phyloP scores from a whole-genome alignment of 257 asterid species.

The Nicotiana knightiana region DNA sequence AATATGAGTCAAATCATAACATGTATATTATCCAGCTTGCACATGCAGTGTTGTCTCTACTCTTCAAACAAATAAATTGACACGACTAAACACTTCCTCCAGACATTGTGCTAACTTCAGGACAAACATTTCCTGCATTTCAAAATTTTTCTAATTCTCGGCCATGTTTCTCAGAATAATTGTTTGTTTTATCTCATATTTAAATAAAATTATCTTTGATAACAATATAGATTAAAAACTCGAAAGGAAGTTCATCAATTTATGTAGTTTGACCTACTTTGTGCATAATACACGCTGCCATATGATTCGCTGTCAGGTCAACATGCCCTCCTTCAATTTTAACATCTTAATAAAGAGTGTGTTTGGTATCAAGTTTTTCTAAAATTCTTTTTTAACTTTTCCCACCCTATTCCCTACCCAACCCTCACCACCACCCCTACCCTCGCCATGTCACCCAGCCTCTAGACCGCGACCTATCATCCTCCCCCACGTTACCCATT shows the following conservation, averaged over 20 bases:
- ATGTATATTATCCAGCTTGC: constrained; percentile 3
- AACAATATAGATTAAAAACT: not conserved
- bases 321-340: not conserved
- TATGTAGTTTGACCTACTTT: no score
- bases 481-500: no score
- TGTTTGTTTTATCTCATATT: not conserved
- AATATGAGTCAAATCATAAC: not conserved
- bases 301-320: not conserved
- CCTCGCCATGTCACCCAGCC: no score
- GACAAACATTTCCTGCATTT: not conserved
- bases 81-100: not conserved
- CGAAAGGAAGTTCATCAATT: not conserved
- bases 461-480: no score
- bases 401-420: no score
- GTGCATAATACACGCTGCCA: not conserved
- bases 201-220: not conserved
- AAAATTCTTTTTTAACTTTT: no score
- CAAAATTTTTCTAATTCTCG: not conserved
- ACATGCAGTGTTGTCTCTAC: constrained; percentile 3
- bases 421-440: no score
- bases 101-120: not conserved
- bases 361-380: no score
- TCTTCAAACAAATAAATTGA: not conserved
- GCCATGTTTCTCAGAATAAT: not conserved
- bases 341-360: not conserved